Evolutionary conservation across 441 rosid species (phyloP).

Genomic region (Metrosideros polymorpha): DNA sequence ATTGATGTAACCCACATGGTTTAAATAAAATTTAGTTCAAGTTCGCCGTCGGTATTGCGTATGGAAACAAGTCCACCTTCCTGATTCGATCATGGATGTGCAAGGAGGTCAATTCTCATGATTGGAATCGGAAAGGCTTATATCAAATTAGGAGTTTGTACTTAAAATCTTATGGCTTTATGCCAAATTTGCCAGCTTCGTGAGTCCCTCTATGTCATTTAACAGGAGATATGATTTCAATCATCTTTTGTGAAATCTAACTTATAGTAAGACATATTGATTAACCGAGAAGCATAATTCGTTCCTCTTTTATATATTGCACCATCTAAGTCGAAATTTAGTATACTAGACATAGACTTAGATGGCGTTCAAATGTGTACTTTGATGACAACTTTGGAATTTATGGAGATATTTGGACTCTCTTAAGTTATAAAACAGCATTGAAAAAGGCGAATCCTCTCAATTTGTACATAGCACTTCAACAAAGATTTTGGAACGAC

Average conservation of each 20-base stretch:
- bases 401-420: background rate
- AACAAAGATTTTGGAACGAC: rapidly evolving
- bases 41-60: background rate
- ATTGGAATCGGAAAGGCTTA: background rate
- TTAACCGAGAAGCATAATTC: background rate
- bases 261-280: background rate
- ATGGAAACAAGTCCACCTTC: background rate
- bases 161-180: background rate
- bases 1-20: background rate
- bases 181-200: background rate
- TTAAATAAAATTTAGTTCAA: background rate
- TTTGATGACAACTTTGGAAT: rapidly evolving
- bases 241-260: too few species aligned
- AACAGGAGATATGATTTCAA: too few species aligned
- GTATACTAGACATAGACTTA: background rate
- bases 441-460: rapidly evolving
- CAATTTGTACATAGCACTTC: background rate
- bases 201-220: background rate
- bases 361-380: rapidly evolving
- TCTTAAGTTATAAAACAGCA: rapidly evolving
- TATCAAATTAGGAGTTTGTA: background rate
- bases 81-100: background rate
- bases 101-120: background rate
- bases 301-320: background rate
- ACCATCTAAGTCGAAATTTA: rapidly evolving